These are phyloP conservation scores for Entomortierella chlamydospora DNA, from an alignment of 192 early-diverging fungal genomes.

Conservation along the genomic window DNA sequence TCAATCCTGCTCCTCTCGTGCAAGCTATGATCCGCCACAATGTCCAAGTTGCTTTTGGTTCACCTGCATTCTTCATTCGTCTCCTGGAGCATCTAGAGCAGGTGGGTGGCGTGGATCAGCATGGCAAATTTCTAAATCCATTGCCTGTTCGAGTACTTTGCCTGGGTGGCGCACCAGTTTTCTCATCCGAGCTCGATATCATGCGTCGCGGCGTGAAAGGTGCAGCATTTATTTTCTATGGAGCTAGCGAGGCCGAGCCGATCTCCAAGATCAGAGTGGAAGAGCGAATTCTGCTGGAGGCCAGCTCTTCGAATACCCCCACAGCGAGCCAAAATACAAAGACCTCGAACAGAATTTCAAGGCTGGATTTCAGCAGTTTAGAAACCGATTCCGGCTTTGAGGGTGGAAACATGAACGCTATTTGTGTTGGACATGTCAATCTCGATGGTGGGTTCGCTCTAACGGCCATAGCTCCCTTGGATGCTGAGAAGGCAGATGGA, in stretches of 20 bases:
- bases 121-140: constrained; percentile 40
- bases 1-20: constrained; percentile 37
- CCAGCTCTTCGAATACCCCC: constrained; percentile 10
- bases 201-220: constrained; percentile 46
- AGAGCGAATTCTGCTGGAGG: constrained; percentile 43
- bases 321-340: constrained; percentile 5
- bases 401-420: constrained; percentile 43
- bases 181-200: constrained; percentile 49
- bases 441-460: constrained; percentile 42
- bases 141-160: constrained; percentile 46
- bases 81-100: constrained; percentile 39
- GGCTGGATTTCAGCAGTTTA: background rate
- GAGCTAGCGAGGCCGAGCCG: constrained; percentile 50
- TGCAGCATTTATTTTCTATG: constrained; percentile 48
- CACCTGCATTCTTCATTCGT: constrained; percentile 45
- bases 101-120: constrained; percentile 33
- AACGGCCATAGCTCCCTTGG: constrained; percentile 39
- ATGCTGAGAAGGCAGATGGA: constrained; percentile 17
- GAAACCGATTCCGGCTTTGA: constrained; percentile 42
- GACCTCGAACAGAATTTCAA: constrained; percentile 24
- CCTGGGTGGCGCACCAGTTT: constrained; percentile 47
- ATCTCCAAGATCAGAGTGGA: constrained; percentile 52
- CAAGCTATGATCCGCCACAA: constrained; percentile 54
- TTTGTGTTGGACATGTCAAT: constrained; percentile 50
- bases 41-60: constrained; percentile 50